Percentiles rank a stretch among this genome's conserved stretches.
Evolutionary conservation across 495 filamentous ascomycete species (phyloP).

Genomic region (Coniosporium apollinis): DNA sequence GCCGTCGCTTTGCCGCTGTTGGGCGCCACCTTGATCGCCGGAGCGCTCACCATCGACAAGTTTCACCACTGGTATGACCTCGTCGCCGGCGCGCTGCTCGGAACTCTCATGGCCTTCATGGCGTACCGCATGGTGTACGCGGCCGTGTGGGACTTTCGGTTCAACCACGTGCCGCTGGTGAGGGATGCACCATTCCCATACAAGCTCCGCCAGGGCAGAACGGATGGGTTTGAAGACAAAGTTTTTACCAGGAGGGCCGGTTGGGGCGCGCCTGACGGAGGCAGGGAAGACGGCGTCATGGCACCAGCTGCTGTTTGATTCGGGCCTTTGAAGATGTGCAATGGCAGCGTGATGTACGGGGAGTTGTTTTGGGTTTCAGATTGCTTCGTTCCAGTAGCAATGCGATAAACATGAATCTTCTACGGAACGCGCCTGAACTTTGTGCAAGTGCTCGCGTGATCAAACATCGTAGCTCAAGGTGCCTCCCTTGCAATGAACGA

Average conservation of each 20-base stretch:
- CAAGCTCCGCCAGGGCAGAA: slow-evolving; percentile 6
- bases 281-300: too few species aligned
- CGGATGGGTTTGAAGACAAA: slow-evolving; percentile 12
- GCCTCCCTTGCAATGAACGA: too few species aligned
- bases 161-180: slow-evolving; percentile 20
- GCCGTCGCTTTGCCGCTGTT: slow-evolving; percentile 41
- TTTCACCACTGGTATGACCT: slow-evolving; percentile 32
- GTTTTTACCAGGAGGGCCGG: slow-evolving; percentile 12
- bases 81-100: slow-evolving; percentile 17
- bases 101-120: slow-evolving; percentile 17
- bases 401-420: too few species aligned
- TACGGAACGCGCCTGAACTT: too few species aligned
- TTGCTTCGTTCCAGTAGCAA: too few species aligned
- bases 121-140: slow-evolving; percentile 19
- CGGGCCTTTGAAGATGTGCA: too few species aligned
- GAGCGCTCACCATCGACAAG: slow-evolving; percentile 43
- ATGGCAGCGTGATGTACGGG: too few species aligned
- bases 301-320: too few species aligned
- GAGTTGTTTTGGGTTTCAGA: too few species aligned
- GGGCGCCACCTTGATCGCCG: slow-evolving; percentile 38
- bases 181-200: slow-evolving; percentile 15
- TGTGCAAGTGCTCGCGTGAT: too few species aligned
- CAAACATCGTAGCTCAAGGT: too few species aligned
- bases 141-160: slow-evolving; percentile 15
- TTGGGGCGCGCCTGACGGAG: slow-evolving; percentile 13